phyloP scores from a whole-genome alignment of 805 yeast species.

The Candida boleticola region DNA sequence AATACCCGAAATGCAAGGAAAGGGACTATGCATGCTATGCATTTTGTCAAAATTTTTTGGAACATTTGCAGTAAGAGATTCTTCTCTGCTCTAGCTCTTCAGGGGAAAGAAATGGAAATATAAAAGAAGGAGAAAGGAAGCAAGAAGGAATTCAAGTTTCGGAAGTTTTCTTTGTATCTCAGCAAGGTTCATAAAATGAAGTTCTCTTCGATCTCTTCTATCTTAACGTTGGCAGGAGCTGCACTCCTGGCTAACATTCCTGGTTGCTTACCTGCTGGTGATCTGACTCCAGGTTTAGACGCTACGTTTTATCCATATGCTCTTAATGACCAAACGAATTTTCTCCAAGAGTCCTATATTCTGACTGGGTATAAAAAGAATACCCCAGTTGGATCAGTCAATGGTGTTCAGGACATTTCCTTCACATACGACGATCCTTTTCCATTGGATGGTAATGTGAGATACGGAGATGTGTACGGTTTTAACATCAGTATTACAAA shows the following conservation, averaged over 20 bases:
- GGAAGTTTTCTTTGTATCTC: too few species aligned
- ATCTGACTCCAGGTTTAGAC: background rate
- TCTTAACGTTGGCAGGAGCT: too few species aligned
- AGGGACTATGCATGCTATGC: too few species aligned
- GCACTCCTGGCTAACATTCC: background rate
- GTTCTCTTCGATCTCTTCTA: too few species aligned
- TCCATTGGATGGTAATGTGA: background rate
- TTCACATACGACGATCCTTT: background rate
- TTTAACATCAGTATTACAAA: slow-evolving; percentile 9
- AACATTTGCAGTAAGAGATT: too few species aligned
- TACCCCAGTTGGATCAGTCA: background rate
- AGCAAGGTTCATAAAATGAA: too few species aligned
- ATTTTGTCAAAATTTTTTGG: too few species aligned
- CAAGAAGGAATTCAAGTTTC: too few species aligned
- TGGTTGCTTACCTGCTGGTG: background rate
- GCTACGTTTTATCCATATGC: background rate
- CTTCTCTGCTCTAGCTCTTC: too few species aligned
- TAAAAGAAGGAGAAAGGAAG: too few species aligned
- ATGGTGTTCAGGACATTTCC: background rate
- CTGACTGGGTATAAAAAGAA: background rate
- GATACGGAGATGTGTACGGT: background rate
- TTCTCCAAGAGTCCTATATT: background rate
- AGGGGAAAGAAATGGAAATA: too few species aligned
- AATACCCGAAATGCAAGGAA: too few species aligned
- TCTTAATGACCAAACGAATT: background rate